Percentiles rank a stretch among this genome's conserved stretches.
phyloP scores from a whole-genome alignment of 345 rosid genomes.

The Moricandia moricandioides region DNA sequence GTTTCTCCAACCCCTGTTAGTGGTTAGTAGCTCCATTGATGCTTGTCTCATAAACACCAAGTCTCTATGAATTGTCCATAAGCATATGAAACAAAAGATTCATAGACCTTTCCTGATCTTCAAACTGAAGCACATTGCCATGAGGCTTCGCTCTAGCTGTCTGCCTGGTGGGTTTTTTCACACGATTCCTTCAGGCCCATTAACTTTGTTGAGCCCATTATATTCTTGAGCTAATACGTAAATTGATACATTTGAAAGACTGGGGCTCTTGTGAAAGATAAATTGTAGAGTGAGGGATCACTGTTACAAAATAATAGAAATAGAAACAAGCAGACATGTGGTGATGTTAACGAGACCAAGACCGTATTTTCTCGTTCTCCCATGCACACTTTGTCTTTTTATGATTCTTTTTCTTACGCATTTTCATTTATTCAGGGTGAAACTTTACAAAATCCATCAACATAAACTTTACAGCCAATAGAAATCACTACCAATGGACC shows the following conservation, averaged over 20 bases:
- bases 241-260: background rate
- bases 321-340: conserved; percentile 27
- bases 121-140: background rate
- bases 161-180: background rate
- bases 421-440: background rate
- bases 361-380: conserved; percentile 13
- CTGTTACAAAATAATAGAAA: background rate
- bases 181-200: conserved; percentile 15
- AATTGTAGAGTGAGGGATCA: conserved; percentile 1
- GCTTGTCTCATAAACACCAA: conserved; percentile 4
- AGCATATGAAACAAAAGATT: background rate
- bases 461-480: background rate
- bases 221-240: background rate
- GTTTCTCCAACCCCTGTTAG: conserved; percentile 18
- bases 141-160: background rate
- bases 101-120: background rate
- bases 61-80: background rate
- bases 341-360: conserved; percentile 17
- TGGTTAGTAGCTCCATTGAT: background rate
- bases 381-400: conserved; percentile 2
- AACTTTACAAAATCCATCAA: background rate
- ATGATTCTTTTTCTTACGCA: background rate
- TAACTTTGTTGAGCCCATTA: conserved; percentile 19
- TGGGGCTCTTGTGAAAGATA: background rate
- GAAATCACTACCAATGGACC: conserved; percentile 26